Evolutionary conservation across 1,139 yeast species (phyloP), one percentile per base, ranked within the genome.

Genomic region (Sugiyamaella paludigena): DNA sequence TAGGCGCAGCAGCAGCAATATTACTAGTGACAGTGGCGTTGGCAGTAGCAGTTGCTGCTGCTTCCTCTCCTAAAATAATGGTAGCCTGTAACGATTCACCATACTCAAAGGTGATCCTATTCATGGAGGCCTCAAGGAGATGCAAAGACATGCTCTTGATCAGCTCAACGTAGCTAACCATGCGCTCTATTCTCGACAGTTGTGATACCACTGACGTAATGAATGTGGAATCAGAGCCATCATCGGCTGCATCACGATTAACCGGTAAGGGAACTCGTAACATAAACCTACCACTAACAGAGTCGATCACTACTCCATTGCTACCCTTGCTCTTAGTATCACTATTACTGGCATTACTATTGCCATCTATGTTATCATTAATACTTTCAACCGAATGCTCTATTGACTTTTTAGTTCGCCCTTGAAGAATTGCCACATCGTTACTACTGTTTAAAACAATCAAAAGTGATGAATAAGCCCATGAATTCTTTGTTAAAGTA

Each of bases 41-140:
- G 15, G 24, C 3, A 19, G 5, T 5, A 19, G 24, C 24, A 3
- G 24, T 5, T 19, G 24, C 24, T 5, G 24, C 5, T 5, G 24
- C 3, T 19, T 5, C 24, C 5, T 38, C 38, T 8, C 40, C 47
- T 6, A 55, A 33, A 1, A 48, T 13, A 32, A 58, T 54, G 30
- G 57, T 56, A 12, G 61, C 62, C n/a, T 48, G 49, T 47, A 52
- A 47, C n/a, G 46, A 49, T 5, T 29, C 42, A 1, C 63, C 66
- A 35, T 64, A 62, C 24, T 53, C 59, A 52, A 64, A 64, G 10
- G 57, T 45, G 19, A 64, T 57, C 36, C 52, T 52, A 19, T 48
- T 54, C 67, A 64, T 64, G 7, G 66, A 59, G 1, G 66, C 65
- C 7, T 59, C 59, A 8, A 48, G 51, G 36, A 64, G 47, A 13